A percentile compares a stretch with the other conserved stretches of the same genome.
Evolutionary conservation across 1,139 yeast genomes (phyloP).

Genomic region (Debaryomycetaceae sp.): DNA sequence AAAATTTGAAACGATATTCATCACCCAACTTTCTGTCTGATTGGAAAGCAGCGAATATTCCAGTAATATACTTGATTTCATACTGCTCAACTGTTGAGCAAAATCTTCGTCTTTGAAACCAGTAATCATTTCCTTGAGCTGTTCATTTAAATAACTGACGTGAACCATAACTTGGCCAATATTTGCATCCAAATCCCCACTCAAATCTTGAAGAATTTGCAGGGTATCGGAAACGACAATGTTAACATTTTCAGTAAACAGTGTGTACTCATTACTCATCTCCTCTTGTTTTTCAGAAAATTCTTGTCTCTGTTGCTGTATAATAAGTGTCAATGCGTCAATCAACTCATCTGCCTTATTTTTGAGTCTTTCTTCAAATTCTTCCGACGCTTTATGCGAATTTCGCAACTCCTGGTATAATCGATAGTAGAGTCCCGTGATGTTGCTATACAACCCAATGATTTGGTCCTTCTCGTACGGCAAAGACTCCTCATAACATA

Average conservation of each 20-base stretch:
- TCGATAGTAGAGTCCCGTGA: slow-evolving; percentile 32
- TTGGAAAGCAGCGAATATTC: slow-evolving; percentile 2
- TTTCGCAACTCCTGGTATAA: slow-evolving; percentile 16
- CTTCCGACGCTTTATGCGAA: slow-evolving; percentile 12
- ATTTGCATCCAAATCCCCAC: slow-evolving; percentile 4
- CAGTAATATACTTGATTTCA: slow-evolving; percentile 7
- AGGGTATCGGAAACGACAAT: slow-evolving; percentile 1
- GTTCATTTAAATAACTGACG: slow-evolving; percentile 10
- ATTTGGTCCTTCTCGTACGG: slow-evolving; percentile 55
- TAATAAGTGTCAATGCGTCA: slow-evolving; percentile 7
- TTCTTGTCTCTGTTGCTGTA: slow-evolving; percentile 3
- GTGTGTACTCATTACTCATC: slow-evolving; percentile 9
- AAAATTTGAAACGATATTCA: slow-evolving; percentile 4
- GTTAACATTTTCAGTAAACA: slow-evolving; percentile 11
- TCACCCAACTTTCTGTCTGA: slow-evolving; percentile 1
- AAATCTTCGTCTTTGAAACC: slow-evolving; percentile 6
- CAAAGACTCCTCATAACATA: slow-evolving; percentile 49
- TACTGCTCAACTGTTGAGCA: slow-evolving; percentile 5
- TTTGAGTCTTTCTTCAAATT: slow-evolving; percentile 10
- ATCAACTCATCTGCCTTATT: slow-evolving; percentile 16
- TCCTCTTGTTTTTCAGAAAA: slow-evolving; percentile 7
- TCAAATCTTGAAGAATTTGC: slow-evolving; percentile 4
- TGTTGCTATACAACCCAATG: slow-evolving; percentile 41
- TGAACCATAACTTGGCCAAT: slow-evolving; percentile 12
- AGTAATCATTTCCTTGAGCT: slow-evolving; percentile 9